Evolutionary conservation across 1,284 basidiomycete species (phyloP).

Genomic region (Austropuccinia psidii): DNA sequence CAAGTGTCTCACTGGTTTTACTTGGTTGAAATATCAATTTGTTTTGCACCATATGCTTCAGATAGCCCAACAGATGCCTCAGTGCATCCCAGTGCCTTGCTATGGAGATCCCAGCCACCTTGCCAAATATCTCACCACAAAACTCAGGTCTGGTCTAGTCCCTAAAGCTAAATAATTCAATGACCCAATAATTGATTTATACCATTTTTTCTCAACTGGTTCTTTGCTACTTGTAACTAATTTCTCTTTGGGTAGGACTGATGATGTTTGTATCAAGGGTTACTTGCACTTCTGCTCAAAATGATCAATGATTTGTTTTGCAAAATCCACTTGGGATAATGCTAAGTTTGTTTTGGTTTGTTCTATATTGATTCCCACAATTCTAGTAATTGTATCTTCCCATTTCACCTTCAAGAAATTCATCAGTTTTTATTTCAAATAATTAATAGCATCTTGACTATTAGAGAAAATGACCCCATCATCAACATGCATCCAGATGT

Average conservation of each 20-base stretch:
- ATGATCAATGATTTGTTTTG: neutral
- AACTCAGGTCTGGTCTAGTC: neutral
- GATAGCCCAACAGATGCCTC: neutral
- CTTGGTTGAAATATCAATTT: neutral
- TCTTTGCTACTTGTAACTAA: neutral
- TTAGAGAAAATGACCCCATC: neutral
- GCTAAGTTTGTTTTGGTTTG: neutral
- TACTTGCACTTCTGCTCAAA: neutral
- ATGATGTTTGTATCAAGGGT: neutral
- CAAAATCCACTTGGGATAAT: neutral
- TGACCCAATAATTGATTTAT: neutral
- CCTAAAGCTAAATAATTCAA: neutral
- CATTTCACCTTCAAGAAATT: neutral
- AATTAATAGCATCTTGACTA: neutral
- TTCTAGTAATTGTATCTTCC: neutral
- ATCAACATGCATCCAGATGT: slow-evolving; percentile 11
- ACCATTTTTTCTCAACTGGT: neutral
- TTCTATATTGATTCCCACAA: neutral
- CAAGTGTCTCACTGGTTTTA: neutral
- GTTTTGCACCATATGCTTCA: neutral
- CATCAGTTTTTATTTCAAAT: neutral
- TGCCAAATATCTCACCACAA: slow-evolving; percentile 4
- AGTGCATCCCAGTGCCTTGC: neutral
- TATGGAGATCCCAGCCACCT: neutral
- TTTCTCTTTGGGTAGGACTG: neutral